Evolutionary conservation across 352 stramenopile species (phyloP), one percentile per base, ranked within the genome.

Genomic region (Phytophthora idaei): DNA sequence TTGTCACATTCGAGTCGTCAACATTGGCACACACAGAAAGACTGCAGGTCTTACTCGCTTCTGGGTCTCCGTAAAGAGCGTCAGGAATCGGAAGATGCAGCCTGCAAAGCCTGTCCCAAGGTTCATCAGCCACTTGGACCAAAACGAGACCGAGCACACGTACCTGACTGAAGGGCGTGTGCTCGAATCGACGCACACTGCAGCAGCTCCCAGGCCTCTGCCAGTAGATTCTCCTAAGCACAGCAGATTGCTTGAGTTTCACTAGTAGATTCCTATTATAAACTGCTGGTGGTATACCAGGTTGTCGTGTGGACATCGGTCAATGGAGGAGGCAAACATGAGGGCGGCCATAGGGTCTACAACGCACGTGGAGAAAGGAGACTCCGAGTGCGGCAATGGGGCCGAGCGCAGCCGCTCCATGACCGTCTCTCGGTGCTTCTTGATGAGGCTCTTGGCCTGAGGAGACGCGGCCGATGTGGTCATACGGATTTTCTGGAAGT

Each of bases 401-500:
- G 69, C 65, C 8, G 67, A 71, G 8, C 82, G 77, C 8, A 90
- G 64, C 2, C 75, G 65, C 59, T 80, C 65, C 31, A 70, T 45
- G 5, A 88, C 59, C 3, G 69, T 69, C 31, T 88, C 73, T 6
- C 84, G 67, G 62, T 90, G 83, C 48, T 83, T 85, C 39, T 65
- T 66, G 12, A 93, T 45, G 10, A 93, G 62, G 12, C 54, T 50
- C 48, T 89, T 83, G 54, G 83, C 85, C 76, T 89, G 78, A 21
- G 74, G 69, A 12, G 81, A 89, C 29, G 76, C 63, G 8, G 85
- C 78, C 17, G 80, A 76, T 5, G 83, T 91, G 63, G 80, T 76
- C 74, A 91, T 86, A 57, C 85, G 83, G 32, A 77, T 79, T 66
- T 91, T 92, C 73, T 94, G 85, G 69, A 94, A 94, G 69, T 80